Conservation (phyloP, 2,329 filamentous ascomycete species). For the Didymella exigua region DNA sequence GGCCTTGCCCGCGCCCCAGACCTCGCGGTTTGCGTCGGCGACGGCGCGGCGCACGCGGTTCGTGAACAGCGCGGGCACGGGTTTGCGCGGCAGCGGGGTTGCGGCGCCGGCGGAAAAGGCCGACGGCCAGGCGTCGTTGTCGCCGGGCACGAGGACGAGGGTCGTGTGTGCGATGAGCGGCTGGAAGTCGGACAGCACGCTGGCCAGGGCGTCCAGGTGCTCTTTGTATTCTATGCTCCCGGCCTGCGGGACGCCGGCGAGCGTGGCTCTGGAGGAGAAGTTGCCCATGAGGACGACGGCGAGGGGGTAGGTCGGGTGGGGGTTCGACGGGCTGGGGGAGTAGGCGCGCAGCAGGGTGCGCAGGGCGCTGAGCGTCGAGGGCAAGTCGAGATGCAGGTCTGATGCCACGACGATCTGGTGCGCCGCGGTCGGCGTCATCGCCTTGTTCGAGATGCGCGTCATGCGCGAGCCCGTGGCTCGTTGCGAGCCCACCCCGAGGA, state of each 20-base stretch:
- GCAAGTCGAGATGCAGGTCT: conserved; percentile 85
- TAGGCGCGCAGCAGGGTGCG: conserved; percentile 79
- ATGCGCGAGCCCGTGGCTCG: conserved; percentile 81
- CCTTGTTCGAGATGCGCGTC: conserved; percentile 75
- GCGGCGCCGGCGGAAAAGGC: conserved; percentile 79
- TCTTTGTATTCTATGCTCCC: conserved; percentile 97
- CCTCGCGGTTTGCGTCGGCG: conserved; percentile 74
- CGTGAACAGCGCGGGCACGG: conserved; percentile 87
- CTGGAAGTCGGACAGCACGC: conserved; percentile 81
- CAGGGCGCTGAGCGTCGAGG: conserved; percentile 79
- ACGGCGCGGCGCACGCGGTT: conserved; percentile 83
- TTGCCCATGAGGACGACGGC: conserved; percentile 85
- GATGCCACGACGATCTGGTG: conserved; percentile 75
- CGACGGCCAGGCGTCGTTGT: conserved; percentile 97
- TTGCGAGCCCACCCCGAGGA: conserved; percentile 88
- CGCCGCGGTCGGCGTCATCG: conserved; percentile 56
- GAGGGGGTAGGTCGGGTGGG: conserved; percentile 69
- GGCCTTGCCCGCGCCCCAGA: conserved; percentile 53
- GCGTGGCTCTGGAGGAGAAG: conserved; percentile 67
- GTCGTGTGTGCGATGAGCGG: conserved; percentile 77
- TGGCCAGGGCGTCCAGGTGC: conserved; percentile 86
- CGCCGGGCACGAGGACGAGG: conserved; percentile 92
- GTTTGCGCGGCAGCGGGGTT: conserved; percentile 69
- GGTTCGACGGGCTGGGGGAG: conserved; percentile 60
- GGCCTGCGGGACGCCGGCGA: conserved; percentile 69